Percentiles rank a stretch among this genome's conserved stretches.
phyloP scores from a whole-genome alignment of 768 basidiomycete genomes.

The Suillus hirtellus region DNA sequence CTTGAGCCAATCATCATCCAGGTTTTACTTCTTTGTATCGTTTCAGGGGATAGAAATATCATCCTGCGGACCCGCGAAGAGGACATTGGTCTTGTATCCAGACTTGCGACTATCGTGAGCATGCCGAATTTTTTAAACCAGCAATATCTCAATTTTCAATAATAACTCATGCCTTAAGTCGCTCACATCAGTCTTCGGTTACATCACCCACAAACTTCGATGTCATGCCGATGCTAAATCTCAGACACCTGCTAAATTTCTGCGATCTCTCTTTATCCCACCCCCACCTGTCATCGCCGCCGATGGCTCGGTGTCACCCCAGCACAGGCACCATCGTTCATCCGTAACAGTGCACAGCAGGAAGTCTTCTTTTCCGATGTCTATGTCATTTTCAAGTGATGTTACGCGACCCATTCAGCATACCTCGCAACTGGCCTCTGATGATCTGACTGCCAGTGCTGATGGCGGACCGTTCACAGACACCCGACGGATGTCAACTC shows the following conservation, averaged over 20 bases:
- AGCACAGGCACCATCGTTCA: conserved; percentile 20
- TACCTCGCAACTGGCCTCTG: conserved; percentile 18
- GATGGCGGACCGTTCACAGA: conserved; percentile 10
- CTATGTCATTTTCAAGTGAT: conserved; percentile 22
- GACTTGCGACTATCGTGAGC: conserved; percentile 56
- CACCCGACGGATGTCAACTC: conserved; percentile 10
- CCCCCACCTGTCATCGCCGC: conserved; percentile 20
- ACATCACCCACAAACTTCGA: conserved; percentile 57
- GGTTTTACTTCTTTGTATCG: conserved; percentile 63
- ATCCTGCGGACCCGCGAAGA: conserved; percentile 66
- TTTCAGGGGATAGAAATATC: conserved; percentile 62
- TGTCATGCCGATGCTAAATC: conserved; percentile 32
- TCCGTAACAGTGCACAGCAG: conserved; percentile 28
- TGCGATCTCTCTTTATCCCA: conserved; percentile 41
- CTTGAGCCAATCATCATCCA: conserved; percentile 65
- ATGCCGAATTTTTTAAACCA: background rate
- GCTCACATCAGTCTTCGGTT: conserved; percentile 58
- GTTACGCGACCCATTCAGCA: conserved; percentile 19
- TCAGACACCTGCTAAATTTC: conserved; percentile 28
- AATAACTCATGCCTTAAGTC: conserved; percentile 41
- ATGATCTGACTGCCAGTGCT: conserved; percentile 8
- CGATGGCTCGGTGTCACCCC: conserved; percentile 15
- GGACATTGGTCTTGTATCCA: conserved; percentile 59
- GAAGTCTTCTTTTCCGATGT: conserved; percentile 26
- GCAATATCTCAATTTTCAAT: background rate